Conservation (phyloP, 2,329 filamentous ascomycete genomes). For the Ophiostoma pallidulum region DNA sequence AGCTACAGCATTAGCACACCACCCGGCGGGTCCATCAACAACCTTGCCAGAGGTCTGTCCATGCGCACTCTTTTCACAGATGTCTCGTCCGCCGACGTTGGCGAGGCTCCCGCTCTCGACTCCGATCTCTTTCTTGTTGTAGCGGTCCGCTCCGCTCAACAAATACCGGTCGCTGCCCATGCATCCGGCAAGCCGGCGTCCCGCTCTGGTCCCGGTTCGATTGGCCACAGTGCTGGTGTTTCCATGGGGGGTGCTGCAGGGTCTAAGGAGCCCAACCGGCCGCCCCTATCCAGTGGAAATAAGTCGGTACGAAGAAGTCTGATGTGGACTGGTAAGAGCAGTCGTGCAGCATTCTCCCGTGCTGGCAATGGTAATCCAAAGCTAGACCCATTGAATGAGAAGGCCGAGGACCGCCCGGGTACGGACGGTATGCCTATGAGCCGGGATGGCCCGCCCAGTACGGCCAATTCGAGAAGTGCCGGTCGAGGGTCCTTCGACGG, state of each 20-base stretch:
- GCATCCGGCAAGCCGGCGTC: constrained; percentile 36
- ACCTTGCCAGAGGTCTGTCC: constrained; percentile 53
- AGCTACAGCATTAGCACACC: constrained; percentile 72
- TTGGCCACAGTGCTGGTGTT: constrained; percentile 29
- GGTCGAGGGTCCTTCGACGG: constrained; percentile 13
- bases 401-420: constrained; percentile 34
- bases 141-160: constrained; percentile 57
- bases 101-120: constrained; percentile 51
- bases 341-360: constrained; percentile 45
- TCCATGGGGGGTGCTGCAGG: constrained; percentile 24
- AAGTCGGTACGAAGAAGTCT: constrained; percentile 52
- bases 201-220: constrained; percentile 38
- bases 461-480: constrained; percentile 39
- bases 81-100: constrained; percentile 65
- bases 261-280: constrained; percentile 36
- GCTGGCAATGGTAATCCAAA: constrained; percentile 34
- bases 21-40: constrained; percentile 60
- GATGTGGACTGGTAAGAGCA: constrained; percentile 59
- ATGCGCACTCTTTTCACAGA: constrained; percentile 84
- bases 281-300: constrained; percentile 38
- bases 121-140: constrained; percentile 76
- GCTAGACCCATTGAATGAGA: constrained; percentile 49
- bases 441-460: constrained; percentile 44
- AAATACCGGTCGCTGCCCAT: constrained; percentile 28
- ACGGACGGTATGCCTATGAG: constrained; percentile 29